Evolutionary conservation across 108 stramenopile genomes (phyloP), one percentile per base, ranked within the genome.

Genomic region (Pseudonitzschia multiseries): DNA sequence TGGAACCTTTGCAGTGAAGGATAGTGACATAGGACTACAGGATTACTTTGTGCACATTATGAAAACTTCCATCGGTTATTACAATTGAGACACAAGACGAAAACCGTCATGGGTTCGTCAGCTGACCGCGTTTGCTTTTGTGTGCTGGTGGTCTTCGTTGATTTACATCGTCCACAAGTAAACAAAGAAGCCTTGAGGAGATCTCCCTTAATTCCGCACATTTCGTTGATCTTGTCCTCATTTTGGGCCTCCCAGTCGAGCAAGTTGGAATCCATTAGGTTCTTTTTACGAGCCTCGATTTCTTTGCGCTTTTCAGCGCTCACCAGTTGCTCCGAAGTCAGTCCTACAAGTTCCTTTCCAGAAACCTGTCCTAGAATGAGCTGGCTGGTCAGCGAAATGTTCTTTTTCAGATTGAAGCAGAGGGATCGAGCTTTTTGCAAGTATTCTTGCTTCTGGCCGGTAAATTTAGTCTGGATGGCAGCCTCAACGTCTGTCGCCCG

Each of bases 71-170:
- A 67, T n/a, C 66, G 44, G 17, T 67, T 67, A 28, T 50, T 50
- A n/a, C 66, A 67, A 67, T 44, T 48, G 8, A 67, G 46, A 22
- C 66, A 67, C 42, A 67, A 57, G 18, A 70, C 54, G 80, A 98
- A 99, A 24, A 96, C 93, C 9, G 98, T 99, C 99, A 99, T 99
- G 15, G 99, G 99, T 78, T 99, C 99, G 87, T 99, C 98, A 21
- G 99, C 97, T 61, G 92, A 93, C 33, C 98, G 84, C 1, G 99
- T 99, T 78, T 99, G 98, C 80, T 98, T 99, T 82, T 97, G 96
- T 18, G 95, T 96, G 75, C 96, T 94, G 12, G 94, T 93, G 10
- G 98, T 99, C 68, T 99, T 98, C 32, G 78, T 87, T 40, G 88
- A 90, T 81, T 98, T 97, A 82, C 99, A 99, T 44, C 94, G 74